phyloP scores from a whole-genome alignment of 1,284 basidiomycete species.

The Uromyces viciae-fabae region DNA sequence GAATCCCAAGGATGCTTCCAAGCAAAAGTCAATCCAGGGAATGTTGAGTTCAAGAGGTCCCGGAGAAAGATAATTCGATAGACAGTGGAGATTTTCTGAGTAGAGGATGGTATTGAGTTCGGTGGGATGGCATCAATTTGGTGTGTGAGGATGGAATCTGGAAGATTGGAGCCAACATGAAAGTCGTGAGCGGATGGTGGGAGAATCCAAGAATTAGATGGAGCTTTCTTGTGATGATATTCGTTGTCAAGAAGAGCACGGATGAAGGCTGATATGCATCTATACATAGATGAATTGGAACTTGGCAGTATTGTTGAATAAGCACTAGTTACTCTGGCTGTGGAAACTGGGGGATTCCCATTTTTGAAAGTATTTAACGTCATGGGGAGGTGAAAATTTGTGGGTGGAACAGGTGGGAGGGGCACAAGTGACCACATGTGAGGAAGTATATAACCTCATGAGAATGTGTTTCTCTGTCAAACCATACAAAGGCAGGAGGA shows the following conservation, averaged over 20 bases:
- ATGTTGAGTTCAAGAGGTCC: background rate
- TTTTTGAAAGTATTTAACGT: background rate
- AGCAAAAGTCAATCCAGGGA: background rate
- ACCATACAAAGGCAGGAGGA: background rate
- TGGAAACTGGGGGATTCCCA: background rate
- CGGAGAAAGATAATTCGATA: background rate
- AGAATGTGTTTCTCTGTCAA: background rate
- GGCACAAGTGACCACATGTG: too few species aligned
- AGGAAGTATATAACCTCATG: background rate
- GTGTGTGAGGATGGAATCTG: background rate
- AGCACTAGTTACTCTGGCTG: background rate
- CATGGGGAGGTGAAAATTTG: background rate
- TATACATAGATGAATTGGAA: background rate
- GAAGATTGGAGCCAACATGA: conserved; percentile 11
- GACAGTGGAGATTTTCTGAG: background rate
- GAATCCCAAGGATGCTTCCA: background rate
- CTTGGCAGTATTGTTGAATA: background rate
- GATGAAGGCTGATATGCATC: conserved; percentile 4
- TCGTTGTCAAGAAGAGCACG: background rate
- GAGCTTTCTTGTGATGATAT: background rate
- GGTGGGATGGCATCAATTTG: background rate
- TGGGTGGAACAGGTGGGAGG: background rate
- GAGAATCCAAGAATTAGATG: background rate
- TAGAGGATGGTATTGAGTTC: background rate
- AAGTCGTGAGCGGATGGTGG: background rate